Evolutionary conservation across 768 basidiomycete species (phyloP).

Genomic region (Suillus paluster): DNA sequence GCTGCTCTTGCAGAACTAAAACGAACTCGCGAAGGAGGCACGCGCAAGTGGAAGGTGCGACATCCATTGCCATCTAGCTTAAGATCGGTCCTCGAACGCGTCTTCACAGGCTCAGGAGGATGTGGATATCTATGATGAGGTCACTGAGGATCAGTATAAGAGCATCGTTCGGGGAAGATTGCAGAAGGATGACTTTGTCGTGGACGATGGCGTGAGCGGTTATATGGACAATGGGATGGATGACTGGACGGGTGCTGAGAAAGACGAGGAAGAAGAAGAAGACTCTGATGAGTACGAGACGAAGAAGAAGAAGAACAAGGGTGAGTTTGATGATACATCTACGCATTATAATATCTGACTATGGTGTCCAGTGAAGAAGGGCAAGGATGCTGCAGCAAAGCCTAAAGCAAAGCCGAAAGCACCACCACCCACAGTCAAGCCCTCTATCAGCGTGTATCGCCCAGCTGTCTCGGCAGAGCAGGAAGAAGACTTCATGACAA

Average conservation of each 20-base stretch:
- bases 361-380: constrained; percentile 31
- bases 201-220: constrained; percentile 89
- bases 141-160: constrained; percentile 88
- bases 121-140: constrained; percentile 81
- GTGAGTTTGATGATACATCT: constrained; percentile 31
- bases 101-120: constrained; percentile 55
- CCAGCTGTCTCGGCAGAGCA: constrained; percentile 75
- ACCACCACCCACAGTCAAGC: constrained; percentile 53
- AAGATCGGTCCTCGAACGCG: constrained; percentile 25
- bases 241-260: constrained; percentile 75
- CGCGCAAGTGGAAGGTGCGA: constrained; percentile 60
- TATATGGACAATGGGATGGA: constrained; percentile 98
- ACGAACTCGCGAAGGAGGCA: constrained; percentile 61
- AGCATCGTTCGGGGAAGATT: constrained; percentile 83
- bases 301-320: constrained; percentile 44
- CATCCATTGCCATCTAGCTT: constrained; percentile 10
- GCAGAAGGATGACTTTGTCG: constrained; percentile 90
- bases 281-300: constrained; percentile 36
- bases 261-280: constrained; percentile 61
- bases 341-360: background rate
- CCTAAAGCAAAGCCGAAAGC: constrained; percentile 47
- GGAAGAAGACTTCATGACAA: constrained; percentile 90
- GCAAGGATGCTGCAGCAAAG: constrained; percentile 29
- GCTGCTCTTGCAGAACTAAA: constrained; percentile 52
- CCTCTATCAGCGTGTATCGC: constrained; percentile 81